These are phyloP conservation scores for Backusella macrospora DNA, from an alignment of 192 early-diverging fungal genomes.

Conservation along the genomic window DNA sequence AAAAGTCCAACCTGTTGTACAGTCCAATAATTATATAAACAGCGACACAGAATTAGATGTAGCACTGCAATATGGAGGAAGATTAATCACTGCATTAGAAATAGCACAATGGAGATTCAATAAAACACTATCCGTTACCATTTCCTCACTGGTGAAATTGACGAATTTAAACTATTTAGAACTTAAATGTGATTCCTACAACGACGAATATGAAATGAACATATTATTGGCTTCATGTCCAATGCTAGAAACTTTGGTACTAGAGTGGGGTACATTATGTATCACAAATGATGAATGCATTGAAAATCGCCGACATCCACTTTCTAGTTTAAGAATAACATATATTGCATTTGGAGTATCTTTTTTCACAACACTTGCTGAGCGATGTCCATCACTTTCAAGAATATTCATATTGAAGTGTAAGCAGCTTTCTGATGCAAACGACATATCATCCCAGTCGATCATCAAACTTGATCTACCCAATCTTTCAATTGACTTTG, in stretches of 20 bases:
- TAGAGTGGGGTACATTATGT: constrained; percentile 11
- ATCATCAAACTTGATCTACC: neutral
- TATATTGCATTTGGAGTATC: constrained; percentile 3
- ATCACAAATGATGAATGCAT: neutral
- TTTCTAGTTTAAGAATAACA: neutral
- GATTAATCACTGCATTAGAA: neutral
- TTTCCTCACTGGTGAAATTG: neutral
- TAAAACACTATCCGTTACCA: neutral
- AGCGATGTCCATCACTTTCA: neutral
- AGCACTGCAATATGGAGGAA: neutral
- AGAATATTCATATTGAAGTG: neutral
- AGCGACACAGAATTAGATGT: neutral
- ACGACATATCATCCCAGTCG: neutral
- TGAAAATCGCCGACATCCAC: neutral
- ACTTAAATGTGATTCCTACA: constrained; percentile 4
- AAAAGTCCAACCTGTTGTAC: neutral
- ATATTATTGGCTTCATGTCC: neutral
- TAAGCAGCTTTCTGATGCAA: neutral
- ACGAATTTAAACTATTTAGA: neutral
- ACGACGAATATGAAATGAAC: constrained; percentile 6
- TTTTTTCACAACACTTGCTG: neutral
- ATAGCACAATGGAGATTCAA: constrained; percentile 14
- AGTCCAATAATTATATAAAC: neutral
- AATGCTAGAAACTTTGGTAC: neutral
- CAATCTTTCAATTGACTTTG: neutral